Base-by-base conservation (phyloP, 371 early-diverging fungal genomes). In the Mucor saturninus region DNA sequence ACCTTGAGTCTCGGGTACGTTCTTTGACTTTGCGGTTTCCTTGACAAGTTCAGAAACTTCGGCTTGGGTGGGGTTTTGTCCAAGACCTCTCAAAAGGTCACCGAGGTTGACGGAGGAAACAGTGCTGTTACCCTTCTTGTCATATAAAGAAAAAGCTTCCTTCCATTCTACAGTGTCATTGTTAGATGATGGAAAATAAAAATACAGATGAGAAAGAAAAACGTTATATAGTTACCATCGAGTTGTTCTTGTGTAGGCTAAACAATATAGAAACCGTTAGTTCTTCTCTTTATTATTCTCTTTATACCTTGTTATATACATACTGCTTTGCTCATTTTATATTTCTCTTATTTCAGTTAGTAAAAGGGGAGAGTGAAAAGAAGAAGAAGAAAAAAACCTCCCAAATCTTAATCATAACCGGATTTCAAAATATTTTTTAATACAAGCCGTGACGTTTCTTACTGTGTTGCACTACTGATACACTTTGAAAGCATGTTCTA, bases 51-150 rank as follows among this genome's bases (percentile, higher is more conserved):
- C 91, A 55, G 73, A 71, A 11, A 94, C 88, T 69, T 94, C 91
- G 30, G 91, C 84, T 66, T 94, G 88, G 21, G 94, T 91, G 35
- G 94, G 95, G 79, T 93, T 93, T 73, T 92, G 93, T 21, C 91
- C 91, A 21, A 93, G 76, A 52, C 94, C 91, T 59, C 94, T 86
- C 63, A 94, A 75, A 45, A 94, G 73, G 59, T 93, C 90, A 60
- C 95, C 94, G 39, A 94, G 79, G 43, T 86, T 84, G 42, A 78
- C 74, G 53, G 84, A 72, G 8, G 84, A 86, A 56, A 98, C 91
- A 48, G 88, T 89, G 61, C 95, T 95, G 65, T 93, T 91, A 61
- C 95, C 96, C 72, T 95, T 94, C 77, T 95, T 94, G 83, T 94
- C 95, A 64, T 91, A 94, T 49, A 94, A 79, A 48, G 91, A 89